Evolutionary conservation across 306 rosid genomes (phyloP), one percentile per base, ranked within the genome.

Genomic region (Dryas octopetala): DNA sequence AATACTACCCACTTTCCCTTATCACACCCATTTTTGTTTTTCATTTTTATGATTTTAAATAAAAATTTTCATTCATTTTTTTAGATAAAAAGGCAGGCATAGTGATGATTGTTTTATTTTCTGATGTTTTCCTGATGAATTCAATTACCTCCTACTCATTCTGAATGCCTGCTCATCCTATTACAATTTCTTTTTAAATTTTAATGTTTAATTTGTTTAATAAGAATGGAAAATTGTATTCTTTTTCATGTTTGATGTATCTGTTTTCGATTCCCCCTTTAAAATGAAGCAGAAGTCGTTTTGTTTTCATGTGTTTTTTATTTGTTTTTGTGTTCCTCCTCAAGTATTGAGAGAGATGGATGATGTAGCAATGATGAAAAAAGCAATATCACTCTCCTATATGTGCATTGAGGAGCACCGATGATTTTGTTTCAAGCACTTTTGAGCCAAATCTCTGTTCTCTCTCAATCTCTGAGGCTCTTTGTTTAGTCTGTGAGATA

Each of bases 371-470:
- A 71, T 89, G 92, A 89, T 91, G 92, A 88, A 45, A 77, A 45
- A 55, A 2, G 9, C 5, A 66, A 28, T 73, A 7, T 58, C 2
- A 80, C 58, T 38, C 19, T 43, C 4, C 38, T 32, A 32, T 32
- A 5, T 45, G 4, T 38, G 4, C 12, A 62, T 68, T 76, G 84
- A 82, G 89, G 84, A 82, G 62, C 65, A 64, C 63, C 92, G 7
- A 74, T 87, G 94, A 89, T 91, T 81, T 47, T 53, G 48, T 81
- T 87, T 91, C 93, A 91, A 91, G 97, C 97, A 91, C 97, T 91
- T 91, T 91, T 91, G 97, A 91, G 94, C 97, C 72, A 71, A 32
- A 75, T 54, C 23, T 32, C 64, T 74, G 40, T 61, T 79, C 55
- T 80, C 80, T 75, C 63, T 71, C 23, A 12, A 28, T 0, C 38